These are phyloP conservation scores for Pestalotiopsis sp. DNA, from an alignment of 2,329 filamentous ascomycete species.

Conservation along the genomic window DNA sequence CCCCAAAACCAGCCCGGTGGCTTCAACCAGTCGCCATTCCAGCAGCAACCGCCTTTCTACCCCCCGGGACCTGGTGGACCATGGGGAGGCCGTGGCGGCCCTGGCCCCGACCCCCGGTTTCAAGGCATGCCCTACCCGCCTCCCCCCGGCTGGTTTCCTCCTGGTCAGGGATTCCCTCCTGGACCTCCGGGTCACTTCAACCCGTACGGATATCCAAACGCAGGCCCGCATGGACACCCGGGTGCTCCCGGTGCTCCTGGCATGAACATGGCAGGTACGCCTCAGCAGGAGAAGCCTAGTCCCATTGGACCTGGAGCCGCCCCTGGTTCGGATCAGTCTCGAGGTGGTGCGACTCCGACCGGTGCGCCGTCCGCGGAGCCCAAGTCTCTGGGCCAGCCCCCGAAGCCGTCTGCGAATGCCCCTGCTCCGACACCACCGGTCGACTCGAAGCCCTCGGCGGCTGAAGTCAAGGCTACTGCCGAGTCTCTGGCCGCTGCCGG, in stretches of 20 bases:
- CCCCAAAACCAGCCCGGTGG: constrained; percentile 34
- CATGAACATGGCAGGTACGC: constrained; percentile 33
- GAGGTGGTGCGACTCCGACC: constrained; percentile 45
- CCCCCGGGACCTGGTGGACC: constrained; percentile 54
- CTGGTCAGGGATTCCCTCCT: constrained; percentile 74
- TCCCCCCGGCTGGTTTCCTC: constrained; percentile 78
- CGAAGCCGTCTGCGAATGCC: constrained; percentile 44
- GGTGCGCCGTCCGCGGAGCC: constrained; percentile 53
- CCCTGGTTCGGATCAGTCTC: constrained; percentile 49
- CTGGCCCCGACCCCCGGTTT: constrained; percentile 66
- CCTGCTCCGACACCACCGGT: constrained; percentile 65
- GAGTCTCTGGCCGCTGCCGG: constrained; percentile 48
- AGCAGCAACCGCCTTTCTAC: constrained; percentile 50
- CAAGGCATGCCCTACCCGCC: constrained; percentile 79
- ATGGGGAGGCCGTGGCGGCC: constrained; percentile 57
- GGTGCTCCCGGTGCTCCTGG: constrained; percentile 32
- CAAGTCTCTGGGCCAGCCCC: constrained; percentile 52
- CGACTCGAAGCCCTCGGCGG: constrained; percentile 68
- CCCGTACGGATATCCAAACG: constrained; percentile 36
- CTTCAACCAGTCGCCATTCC: constrained; percentile 48
- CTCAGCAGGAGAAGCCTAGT: constrained; percentile 48
- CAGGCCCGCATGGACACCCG: constrained; percentile 47
- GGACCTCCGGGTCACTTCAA: constrained; percentile 56
- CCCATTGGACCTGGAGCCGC: constrained; percentile 55
- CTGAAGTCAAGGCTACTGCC: constrained; percentile 54